Evolutionary conservation across 805 yeast species (phyloP).

Genomic region (Candida adriatica): DNA sequence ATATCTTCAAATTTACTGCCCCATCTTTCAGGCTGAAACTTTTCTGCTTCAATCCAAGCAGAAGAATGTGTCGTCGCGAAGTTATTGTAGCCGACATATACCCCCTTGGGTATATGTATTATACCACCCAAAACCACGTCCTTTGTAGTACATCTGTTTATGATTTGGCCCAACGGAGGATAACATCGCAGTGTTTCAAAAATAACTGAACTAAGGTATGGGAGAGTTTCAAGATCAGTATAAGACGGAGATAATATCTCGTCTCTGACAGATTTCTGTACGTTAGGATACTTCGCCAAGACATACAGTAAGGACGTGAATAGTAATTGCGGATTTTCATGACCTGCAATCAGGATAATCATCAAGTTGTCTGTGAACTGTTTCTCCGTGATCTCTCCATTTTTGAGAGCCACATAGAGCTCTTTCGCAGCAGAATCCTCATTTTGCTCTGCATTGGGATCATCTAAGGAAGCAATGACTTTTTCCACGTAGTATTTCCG

Average conservation of each 20-base stretch:
- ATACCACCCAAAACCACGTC: constrained; percentile 32
- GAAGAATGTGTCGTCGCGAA: constrained; percentile 42
- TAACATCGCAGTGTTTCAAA: constrained; percentile 42
- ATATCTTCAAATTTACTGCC: constrained; percentile 35
- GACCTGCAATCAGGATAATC: constrained; percentile 54
- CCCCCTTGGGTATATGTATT: constrained; percentile 41
- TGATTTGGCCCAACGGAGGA: constrained; percentile 53
- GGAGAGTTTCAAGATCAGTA: constrained; percentile 14
- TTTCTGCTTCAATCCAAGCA: constrained; percentile 41
- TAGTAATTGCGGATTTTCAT: constrained; percentile 53
- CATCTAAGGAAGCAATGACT: constrained; percentile 28
- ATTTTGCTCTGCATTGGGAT: constrained; percentile 21
- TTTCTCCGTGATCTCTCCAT: constrained; percentile 32
- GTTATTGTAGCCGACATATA: constrained; percentile 50
- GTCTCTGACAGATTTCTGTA: constrained; percentile 29
- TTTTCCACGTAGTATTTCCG: constrained; percentile 29
- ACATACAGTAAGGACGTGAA: constrained; percentile 40
- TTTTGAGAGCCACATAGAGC: constrained; percentile 33
- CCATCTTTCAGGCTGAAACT: constrained; percentile 47
- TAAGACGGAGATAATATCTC: constrained; percentile 8
- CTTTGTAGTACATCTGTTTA: constrained; percentile 40
- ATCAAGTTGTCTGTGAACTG: constrained; percentile 50
- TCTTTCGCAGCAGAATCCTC: constrained; percentile 34
- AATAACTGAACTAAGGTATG: constrained; percentile 30
- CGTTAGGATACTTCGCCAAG: constrained; percentile 33